Evolutionary conservation across 164 flowering plant genomes (phyloP), one percentile per base, ranked within the genome.

Genomic region (Malania oleifera): DNA sequence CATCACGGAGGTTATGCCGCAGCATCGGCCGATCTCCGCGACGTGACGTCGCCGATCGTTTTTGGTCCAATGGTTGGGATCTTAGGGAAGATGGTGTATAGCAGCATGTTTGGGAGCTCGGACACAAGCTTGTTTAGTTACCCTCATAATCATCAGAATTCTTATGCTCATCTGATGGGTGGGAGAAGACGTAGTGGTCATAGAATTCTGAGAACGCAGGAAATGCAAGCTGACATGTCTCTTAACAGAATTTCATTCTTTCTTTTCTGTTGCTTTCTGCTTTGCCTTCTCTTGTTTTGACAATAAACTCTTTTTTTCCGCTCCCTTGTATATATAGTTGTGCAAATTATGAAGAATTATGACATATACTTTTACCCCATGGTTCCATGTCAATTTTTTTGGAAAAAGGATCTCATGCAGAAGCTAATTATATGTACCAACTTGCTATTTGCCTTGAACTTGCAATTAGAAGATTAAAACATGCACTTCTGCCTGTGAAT

Each of bases 281-380:
- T 84, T 52, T 81, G 81, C 74, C 78, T 84, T 43, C 48, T 78
- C 60, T 53, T 76, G 43, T 82, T 82, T 63, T 80, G 75, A 78
- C 1, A 9, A 14, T 14, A 24, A 40, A 27, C 15, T 23, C 18
- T 20, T 24, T 22, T n/a, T 28, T 27, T 46, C 60, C 35, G 17
- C 26, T 18, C n/a, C n/a, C n/a, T n/a, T n/a, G n/a, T n/a, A n/a
- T n/a, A 43, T 54, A 35, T 20, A 35, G 43, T 13, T 23, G 17
- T 35, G 12, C 19, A 19, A 47, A 47, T 47, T 14, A 20, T n/a
- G n/a, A n/a, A n/a, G n/a, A n/a, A n/a, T n/a, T n/a, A n/a, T n/a
- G n/a, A n/a, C n/a, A n/a, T n/a, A n/a, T n/a, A n/a, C n/a, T n/a
- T n/a, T n/a, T n/a, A n/a, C n/a, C n/a, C n/a, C n/a, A n/a, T n/a